Evolutionary conservation across 2,329 filamentous ascomycete species (phyloP).

Genomic region (Colletotrichum lini): DNA sequence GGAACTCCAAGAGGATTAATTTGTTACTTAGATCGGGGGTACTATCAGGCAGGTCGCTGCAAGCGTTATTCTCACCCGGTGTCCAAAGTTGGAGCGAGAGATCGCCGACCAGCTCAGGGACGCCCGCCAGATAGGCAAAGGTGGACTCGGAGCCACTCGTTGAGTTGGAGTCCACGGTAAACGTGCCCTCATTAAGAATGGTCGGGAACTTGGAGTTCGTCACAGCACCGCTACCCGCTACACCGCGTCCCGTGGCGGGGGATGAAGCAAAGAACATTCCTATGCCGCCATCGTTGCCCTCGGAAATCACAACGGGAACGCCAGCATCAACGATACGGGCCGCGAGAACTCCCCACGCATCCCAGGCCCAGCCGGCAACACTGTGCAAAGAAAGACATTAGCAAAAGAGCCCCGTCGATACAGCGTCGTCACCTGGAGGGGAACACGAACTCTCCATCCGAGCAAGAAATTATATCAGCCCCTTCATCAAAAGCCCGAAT

Average conservation of each 20-base stretch:
- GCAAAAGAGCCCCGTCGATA: conserved; percentile 43
- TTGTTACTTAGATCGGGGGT: conserved; percentile 57
- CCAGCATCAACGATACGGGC: conserved; percentile 49
- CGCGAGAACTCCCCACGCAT: conserved; percentile 47
- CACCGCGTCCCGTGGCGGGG: conserved; percentile 44
- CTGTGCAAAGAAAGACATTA: conserved; percentile 39
- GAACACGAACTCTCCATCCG: conserved; percentile 44
- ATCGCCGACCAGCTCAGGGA: conserved; percentile 17
- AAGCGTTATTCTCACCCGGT: conserved; percentile 34
- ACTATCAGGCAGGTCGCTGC: conserved; percentile 47
- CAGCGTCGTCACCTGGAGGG: conserved; percentile 45
- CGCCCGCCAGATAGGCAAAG: conserved; percentile 22
- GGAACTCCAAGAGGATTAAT: conserved; percentile 56
- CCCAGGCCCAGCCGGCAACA: conserved; percentile 47
- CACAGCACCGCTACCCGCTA: conserved; percentile 45
- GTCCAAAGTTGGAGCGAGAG: conserved; percentile 42
- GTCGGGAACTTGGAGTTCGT: conserved; percentile 43
- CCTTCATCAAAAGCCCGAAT: conserved; percentile 60
- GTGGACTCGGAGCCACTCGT: conserved; percentile 2
- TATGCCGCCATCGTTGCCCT: conserved; percentile 46
- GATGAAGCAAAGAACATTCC: conserved; percentile 45
- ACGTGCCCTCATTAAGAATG: conserved; percentile 27
- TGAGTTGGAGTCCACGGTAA: conserved; percentile 22
- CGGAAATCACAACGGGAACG: conserved; percentile 47
- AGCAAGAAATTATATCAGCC: conserved; percentile 51